Evolutionary conservation across 805 yeast genomes (phyloP), one percentile per base, ranked within the genome.

Genomic region (Cyberlindnera xishuangbannaensis): DNA sequence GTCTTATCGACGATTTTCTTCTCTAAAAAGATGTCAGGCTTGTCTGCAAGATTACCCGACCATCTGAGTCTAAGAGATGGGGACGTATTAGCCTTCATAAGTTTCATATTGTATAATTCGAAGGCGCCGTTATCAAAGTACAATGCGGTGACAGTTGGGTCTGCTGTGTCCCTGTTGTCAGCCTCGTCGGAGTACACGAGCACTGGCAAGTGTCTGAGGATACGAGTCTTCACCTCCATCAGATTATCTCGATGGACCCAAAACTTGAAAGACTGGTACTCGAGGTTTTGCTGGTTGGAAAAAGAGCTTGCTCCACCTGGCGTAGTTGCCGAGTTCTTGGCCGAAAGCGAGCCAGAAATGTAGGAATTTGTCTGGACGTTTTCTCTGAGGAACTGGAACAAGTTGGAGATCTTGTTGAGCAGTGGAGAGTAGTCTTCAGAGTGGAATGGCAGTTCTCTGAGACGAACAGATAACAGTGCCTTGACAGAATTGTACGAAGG

Each of bases 241-340:
- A 92, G 57, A 56, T 86, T 83, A 48, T 92, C 98, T n/a, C 90
- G 88, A 57, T 90, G 97, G 27, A 92, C 72, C 98, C 98, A 90
- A 59, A 90, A 90, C 62, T 84, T 86, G 60, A 80, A 78, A 12
- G 85, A 78, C 66, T 79, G 65, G 49, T 77, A 55, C 31, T 59
- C 61, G 22, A 51, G 42, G 23, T 56, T 56, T n/a, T 41, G 28
- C 7, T 41, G 39, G 13, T 23, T 32, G 15, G 43, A 25, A 25
- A 38, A 34, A 5, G 44, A 31, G n/a, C n/a, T n/a, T 56, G 30
- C 19, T 28, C 36, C 26, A 29, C 16, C 39, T 19, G 39, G 40
- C 5, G 41, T 36, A 30, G 27, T 32, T 18, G 34, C 15, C 4
- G 39, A 36, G 17, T 25, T 21, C 30, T 10, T 33, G 9, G 41